phyloP scores from a whole-genome alignment of 2,329 filamentous ascomycete species.

The Phoma sp. region DNA sequence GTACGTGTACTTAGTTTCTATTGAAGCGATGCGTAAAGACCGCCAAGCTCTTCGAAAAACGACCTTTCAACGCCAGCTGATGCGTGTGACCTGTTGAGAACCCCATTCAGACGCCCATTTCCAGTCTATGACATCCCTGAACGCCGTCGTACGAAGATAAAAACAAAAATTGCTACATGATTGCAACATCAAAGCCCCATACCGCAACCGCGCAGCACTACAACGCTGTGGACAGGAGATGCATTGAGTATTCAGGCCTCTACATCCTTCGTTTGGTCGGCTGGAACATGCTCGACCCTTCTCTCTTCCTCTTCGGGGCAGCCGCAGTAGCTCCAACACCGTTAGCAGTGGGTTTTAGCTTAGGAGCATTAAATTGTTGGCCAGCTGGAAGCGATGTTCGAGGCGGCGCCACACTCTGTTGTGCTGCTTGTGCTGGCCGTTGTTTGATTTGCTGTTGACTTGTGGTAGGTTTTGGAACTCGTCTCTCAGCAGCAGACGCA shows the following conservation, averaged over 20 bases:
- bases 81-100: neutral
- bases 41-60: neutral
- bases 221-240: neutral
- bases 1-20: no score
- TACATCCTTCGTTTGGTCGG: constrained; percentile 13
- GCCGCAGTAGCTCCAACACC: constrained; percentile 16
- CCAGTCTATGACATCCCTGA: neutral
- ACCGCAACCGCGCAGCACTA: no score
- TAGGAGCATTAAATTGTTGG: constrained; percentile 40
- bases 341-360: constrained; percentile 20
- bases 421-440: constrained; percentile 24
- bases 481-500: constrained; percentile 23
- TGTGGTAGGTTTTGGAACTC: constrained; percentile 11
- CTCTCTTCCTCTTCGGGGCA: constrained; percentile 24
- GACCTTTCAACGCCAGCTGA: neutral
- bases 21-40: no score
- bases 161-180: neutral
- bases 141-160: neutral
- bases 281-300: constrained; percentile 30
- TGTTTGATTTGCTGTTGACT: constrained; percentile 32
- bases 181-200: no score
- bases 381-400: constrained; percentile 37
- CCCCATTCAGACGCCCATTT: neutral
- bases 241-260: neutral
- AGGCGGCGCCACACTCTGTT: constrained; percentile 18